Percentiles rank a stretch among this genome's conserved stretches.
Conservation (phyloP, 441 rosid genomes). For the Bocquillonia castaneifolia region DNA sequence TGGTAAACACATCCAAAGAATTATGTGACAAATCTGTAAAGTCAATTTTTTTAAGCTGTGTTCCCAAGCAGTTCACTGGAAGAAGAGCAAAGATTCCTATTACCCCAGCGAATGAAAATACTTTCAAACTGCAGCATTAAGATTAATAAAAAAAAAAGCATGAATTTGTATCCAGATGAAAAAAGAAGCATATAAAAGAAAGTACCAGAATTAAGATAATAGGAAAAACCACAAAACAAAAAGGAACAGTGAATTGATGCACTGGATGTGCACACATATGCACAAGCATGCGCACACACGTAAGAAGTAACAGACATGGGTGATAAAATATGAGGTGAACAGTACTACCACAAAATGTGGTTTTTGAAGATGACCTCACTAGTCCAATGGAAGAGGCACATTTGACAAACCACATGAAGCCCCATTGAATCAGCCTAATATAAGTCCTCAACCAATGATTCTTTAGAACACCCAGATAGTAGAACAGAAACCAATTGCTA, state of each 20-base stretch:
- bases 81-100: conserved; percentile 82
- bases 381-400: no score
- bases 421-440: no score
- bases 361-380: not conserved
- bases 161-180: conserved; percentile 21
- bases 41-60: conserved; percentile 57
- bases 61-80: conserved; percentile 79
- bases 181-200: conserved; percentile 1
- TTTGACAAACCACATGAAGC: no score
- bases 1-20: conserved; percentile 81
- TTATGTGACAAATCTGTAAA: conserved; percentile 57
- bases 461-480: no score
- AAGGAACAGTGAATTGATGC: not conserved
- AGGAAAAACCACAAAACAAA: not conserved
- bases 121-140: conserved; percentile 67
- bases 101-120: conserved; percentile 79
- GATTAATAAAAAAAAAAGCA: conserved; percentile 22
- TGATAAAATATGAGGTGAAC: not conserved
- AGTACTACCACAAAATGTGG: not conserved
- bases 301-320: not conserved
- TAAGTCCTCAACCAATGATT: no score
- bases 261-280: not conserved
- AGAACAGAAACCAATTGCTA: no score
- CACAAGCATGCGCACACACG: not conserved
- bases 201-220: conserved; percentile 15